Evolutionary conservation across 371 early-diverging fungal genomes (phyloP), one percentile per base, ranked within the genome.

Genomic region (Cokeromyces recurvatus): DNA sequence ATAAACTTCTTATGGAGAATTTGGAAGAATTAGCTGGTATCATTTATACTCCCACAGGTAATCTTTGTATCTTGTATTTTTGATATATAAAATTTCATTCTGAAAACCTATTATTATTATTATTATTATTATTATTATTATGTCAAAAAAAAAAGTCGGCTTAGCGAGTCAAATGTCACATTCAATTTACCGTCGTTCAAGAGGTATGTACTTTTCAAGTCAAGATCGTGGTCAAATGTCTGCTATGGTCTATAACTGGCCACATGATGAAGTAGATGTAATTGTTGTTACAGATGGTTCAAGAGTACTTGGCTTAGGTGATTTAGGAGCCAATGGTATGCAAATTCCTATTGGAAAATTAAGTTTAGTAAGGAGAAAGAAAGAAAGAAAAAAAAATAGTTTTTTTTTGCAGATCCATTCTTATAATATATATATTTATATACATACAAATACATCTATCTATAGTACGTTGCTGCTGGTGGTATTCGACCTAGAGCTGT

Each of bases 261-360:
- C 74, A 15, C 69, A 73, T 47, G 72, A 76, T 49, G 67, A 78
- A 38, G 74, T 79, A 20, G 78, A 79, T 48, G 78, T 82, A 15
- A 81, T 81, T 64, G 82, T 82, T 12, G 81, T 84, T 3, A 81
- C 83, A 11, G 85, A 84, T 48, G 85, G 85, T 27, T 78, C 79
- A 5, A 68, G 85, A 43, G 78, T 84, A 6, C 60, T 84, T 15
- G 85, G 85, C 22, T 57, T 82, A 31, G 81, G 83, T 43, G 83
- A 84, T 58, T 57, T 82, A 45, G 83, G 85, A 15, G 79, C 78
- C 17, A 81, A 79, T 46, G 85, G 85, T 38, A 84, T 82, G 84
- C 78, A 77, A 43, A 74, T 74, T 36, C 74, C 74, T 25, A 70
- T 60, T 52, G 85, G 85, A 51, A 84, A 82, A 58, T 60, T 74